Percentiles rank a stretch among this genome's conserved stretches.
These are phyloP conservation scores for Pseudonectria foliicola DNA, from an alignment of 2,329 filamentous ascomycete species.

Conservation along the genomic window DNA sequence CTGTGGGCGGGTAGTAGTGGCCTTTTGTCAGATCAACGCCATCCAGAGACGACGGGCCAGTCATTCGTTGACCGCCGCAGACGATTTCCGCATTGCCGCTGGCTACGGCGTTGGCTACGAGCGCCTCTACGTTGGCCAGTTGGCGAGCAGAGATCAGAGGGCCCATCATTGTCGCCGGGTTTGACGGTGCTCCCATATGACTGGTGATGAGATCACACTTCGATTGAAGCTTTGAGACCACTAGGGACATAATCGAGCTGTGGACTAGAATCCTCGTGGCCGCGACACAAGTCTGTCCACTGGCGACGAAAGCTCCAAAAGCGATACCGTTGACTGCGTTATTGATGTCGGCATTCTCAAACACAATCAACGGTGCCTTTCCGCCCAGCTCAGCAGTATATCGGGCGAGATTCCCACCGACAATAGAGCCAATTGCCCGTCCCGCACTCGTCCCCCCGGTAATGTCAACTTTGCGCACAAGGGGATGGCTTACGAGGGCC, in stretches of 20 bases:
- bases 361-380: constrained; percentile 63
- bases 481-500: constrained; percentile 44
- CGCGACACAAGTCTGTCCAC: constrained; percentile 56
- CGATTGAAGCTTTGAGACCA: constrained; percentile 56
- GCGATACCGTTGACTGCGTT: constrained; percentile 64
- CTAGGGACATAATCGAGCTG: constrained; percentile 55
- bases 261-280: constrained; percentile 71
- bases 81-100: constrained; percentile 32
- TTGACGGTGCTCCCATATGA: constrained; percentile 50
- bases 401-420: constrained; percentile 59
- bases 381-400: constrained; percentile 67
- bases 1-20: constrained; percentile 76
- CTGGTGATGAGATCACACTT: constrained; percentile 50
- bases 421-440: constrained; percentile 58
- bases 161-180: constrained; percentile 55
- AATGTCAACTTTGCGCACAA: constrained; percentile 62
- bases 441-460: constrained; percentile 69
- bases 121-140: constrained; percentile 60
- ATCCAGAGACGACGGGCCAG: constrained; percentile 41
- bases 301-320: constrained; percentile 49
- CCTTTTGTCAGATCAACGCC: constrained; percentile 44
- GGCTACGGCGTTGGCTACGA: constrained; percentile 57
- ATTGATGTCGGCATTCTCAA: constrained; percentile 56
- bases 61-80: constrained; percentile 42
- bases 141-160: constrained; percentile 54